Conservation (phyloP, 768 basidiomycete species). For the Omphalotus guepiniiformis region DNA sequence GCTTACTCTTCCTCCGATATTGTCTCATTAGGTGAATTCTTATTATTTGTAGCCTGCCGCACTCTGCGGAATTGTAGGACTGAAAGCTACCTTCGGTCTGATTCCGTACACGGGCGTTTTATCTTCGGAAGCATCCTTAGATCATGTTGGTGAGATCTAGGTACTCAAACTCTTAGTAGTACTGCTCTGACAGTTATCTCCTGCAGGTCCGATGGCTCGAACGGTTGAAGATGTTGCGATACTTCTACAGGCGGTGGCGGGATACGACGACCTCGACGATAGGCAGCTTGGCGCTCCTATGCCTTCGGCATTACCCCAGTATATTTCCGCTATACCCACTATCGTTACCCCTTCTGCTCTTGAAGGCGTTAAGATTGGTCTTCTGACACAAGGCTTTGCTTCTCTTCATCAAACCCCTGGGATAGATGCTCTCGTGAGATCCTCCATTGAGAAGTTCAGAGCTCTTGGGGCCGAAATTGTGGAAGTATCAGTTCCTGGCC, state of each 20-base stretch:
- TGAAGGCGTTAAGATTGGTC: conserved; percentile 9
- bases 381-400: conserved; percentile 13
- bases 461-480: conserved; percentile 12
- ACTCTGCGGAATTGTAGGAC: conserved; percentile 10
- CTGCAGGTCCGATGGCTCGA: conserved; percentile 12
- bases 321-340: conserved; percentile 4
- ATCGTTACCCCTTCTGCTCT: background rate
- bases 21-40: background rate
- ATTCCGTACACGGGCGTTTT: conserved; percentile 15
- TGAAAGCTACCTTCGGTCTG: conserved; percentile 14
- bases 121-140: background rate
- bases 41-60: conserved; percentile 10
- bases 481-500: conserved; percentile 13
- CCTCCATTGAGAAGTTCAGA: conserved; percentile 7
- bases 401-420: background rate
- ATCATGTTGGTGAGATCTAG: background rate
- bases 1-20: background rate
- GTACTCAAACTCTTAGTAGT: background rate
- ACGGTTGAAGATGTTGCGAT: conserved; percentile 11
- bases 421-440: conserved; percentile 4
- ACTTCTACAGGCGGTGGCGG: conserved; percentile 13
- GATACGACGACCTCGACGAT: conserved; percentile 14
- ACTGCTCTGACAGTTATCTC: background rate
- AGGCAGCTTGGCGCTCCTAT: conserved; percentile 12
- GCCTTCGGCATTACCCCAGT: conserved; percentile 9